Conservation (phyloP, 192 early-diverging fungal genomes). For the Coemansia interrupta region DNA sequence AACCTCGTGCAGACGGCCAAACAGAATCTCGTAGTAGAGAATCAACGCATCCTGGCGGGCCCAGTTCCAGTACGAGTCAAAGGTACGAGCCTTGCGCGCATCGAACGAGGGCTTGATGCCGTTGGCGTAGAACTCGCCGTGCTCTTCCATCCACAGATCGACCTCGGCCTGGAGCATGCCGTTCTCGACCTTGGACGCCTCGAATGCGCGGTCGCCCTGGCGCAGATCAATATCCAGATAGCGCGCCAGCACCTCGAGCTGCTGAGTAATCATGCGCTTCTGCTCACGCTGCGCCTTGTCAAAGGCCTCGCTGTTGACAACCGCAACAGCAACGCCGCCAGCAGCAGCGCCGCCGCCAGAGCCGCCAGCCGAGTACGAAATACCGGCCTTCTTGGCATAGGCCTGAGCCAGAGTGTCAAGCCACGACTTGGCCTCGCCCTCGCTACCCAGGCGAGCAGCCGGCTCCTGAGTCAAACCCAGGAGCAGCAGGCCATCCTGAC, state of each 20-base stretch:
- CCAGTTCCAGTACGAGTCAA: constrained; percentile 99
- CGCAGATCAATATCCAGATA: constrained; percentile 82
- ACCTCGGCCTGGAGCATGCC: constrained; percentile 74
- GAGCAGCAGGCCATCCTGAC: constrained; percentile 77
- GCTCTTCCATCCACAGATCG: constrained; percentile 87
- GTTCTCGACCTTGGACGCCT: constrained; percentile 63
- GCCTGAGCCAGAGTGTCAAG: constrained; percentile 70
- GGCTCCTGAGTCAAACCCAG: constrained; percentile 81
- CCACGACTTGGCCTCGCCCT: constrained; percentile 87
- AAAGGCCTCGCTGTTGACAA: constrained; percentile 91
- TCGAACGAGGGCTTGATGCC: constrained; percentile 87
- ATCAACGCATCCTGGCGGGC: constrained; percentile 76
- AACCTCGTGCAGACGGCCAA: constrained; percentile 78
- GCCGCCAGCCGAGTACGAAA: constrained; percentile 61
- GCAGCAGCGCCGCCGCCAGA: constrained; percentile 55
- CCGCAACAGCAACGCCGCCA: constrained; percentile 68
- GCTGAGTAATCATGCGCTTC: constrained; percentile 72
- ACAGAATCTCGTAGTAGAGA: constrained; percentile 91
- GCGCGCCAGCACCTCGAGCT: constrained; percentile 82
- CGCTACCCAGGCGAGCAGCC: constrained; percentile 69
- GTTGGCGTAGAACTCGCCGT: constrained; percentile 84
- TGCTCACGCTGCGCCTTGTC: constrained; percentile 78
- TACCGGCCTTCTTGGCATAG: constrained; percentile 75
- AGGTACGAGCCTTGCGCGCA: constrained; percentile 79
- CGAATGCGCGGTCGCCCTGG: constrained; percentile 74